Conservation (phyloP, 768 basidiomycete species). For the Chalciporus piperatus region DNA sequence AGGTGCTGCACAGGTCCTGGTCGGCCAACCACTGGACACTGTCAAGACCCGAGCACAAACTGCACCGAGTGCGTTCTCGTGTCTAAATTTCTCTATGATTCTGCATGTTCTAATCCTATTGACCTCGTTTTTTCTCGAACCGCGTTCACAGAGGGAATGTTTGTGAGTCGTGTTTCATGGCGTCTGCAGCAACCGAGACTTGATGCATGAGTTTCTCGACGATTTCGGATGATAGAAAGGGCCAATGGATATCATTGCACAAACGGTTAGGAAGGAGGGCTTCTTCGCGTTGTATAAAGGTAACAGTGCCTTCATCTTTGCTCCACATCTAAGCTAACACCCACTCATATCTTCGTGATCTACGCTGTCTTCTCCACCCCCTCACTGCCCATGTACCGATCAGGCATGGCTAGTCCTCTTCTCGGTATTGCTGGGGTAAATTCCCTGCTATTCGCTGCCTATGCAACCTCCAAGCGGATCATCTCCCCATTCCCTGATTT, state of each 20-base stretch:
- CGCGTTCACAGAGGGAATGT: conserved; percentile 67
- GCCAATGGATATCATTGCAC: conserved; percentile 83
- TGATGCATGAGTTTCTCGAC: background rate
- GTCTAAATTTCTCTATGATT: background rate
- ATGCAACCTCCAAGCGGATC: conserved; percentile 74
- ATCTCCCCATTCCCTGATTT: conserved; percentile 89
- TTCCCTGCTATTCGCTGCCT: conserved; percentile 90
- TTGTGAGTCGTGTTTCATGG: conserved; percentile 61
- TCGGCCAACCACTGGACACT: conserved; percentile 91
- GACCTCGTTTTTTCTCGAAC: conserved; percentile 1
- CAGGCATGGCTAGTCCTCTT: conserved; percentile 89
- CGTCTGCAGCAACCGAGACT: background rate
- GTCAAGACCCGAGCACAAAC: conserved; percentile 87
- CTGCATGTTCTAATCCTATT: background rate
- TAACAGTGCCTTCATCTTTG: conserved; percentile 22
- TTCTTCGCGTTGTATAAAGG: conserved; percentile 95
- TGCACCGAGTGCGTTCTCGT: conserved; percentile 63
- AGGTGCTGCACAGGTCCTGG: conserved; percentile 92
- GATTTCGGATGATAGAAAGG: conserved; percentile 59
- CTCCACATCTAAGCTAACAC: too few relatives aligned
- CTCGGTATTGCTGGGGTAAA: conserved; percentile 95
- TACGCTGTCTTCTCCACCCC: too few relatives aligned
- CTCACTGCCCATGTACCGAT: background rate
- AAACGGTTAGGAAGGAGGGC: conserved; percentile 85
- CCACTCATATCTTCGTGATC: background rate